A percentile compares a stretch with the other conserved stretches of the same genome.
These are phyloP conservation scores for Ogataea glucozyma DNA, from an alignment of 805 yeast species.

Conservation along the genomic window DNA sequence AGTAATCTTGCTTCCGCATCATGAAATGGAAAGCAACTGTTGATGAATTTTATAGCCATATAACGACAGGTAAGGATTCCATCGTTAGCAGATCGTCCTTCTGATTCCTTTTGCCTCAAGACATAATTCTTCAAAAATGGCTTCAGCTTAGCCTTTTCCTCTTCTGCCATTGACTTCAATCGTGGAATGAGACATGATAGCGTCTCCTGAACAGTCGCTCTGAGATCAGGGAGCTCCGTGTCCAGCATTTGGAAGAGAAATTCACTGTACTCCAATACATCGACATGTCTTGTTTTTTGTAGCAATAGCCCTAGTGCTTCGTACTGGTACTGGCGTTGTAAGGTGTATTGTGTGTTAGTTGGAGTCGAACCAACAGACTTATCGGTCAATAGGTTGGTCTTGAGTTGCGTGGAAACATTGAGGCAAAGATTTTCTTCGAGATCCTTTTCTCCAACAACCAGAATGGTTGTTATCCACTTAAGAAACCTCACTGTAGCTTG, in stretches of 20 bases:
- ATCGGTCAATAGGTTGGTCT: constrained; percentile 42
- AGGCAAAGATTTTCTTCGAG: constrained; percentile 29
- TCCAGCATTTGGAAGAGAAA: constrained; percentile 72
- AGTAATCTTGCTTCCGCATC: constrained; percentile 69
- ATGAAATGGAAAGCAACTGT: constrained; percentile 62
- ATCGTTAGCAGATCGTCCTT: constrained; percentile 27
- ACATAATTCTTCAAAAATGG: constrained; percentile 25
- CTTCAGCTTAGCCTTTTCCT: constrained; percentile 45
- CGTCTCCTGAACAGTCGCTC: constrained; percentile 70
- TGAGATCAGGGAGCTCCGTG: constrained; percentile 61
- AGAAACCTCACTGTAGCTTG: constrained; percentile 63
- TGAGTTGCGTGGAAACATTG: constrained; percentile 53
- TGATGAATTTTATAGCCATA: constrained; percentile 63
- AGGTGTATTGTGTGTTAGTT: constrained; percentile 30
- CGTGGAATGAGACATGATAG: constrained; percentile 58
- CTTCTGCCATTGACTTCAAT: constrained; percentile 41
- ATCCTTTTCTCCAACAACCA: constrained; percentile 20
- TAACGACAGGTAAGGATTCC: constrained; percentile 49
- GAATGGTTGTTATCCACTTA: constrained; percentile 51
- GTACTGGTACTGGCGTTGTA: constrained; percentile 65
- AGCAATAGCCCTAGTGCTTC: constrained; percentile 76
- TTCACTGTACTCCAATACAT: constrained; percentile 53
- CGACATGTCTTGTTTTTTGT: constrained; percentile 43
- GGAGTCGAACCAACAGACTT: constrained; percentile 37
- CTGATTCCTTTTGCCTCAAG: constrained; percentile 24